Base-by-base conservation (phyloP, 371 early-diverging fungal genomes). In the Actinomucor elegans region DNA sequence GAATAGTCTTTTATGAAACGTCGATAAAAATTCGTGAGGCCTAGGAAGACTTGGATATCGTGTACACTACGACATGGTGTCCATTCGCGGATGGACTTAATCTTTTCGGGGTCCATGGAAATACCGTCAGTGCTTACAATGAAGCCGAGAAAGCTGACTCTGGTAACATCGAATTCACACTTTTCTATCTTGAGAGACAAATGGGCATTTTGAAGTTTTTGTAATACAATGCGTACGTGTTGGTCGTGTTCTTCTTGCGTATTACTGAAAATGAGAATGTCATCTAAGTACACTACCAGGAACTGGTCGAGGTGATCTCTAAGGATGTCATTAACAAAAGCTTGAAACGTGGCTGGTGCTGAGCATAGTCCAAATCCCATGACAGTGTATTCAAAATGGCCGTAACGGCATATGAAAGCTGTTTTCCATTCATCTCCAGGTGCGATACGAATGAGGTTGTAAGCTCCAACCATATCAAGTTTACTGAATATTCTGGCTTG, bases 361-460 rank as follows among this genome's bases (percentile, higher is more conserved):
- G 75, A 70, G 10, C 63, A 73, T 23, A 80, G 4, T 64, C 79
- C 80, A 49, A 83, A 80, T 1, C 79, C 73, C 62, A 86, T 69
- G 0, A 75, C 74, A 0, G 6, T 59, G 32, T 64, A 84, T 57
- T 81, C 61, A 34, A 51, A 83, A 11, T 64, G 69, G 1, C 76
- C 72, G 42, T 56, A 56, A 4, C 48, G 17, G 4, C 15, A 24
- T 5, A 17, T 15, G 35, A 56, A 56, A 26, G 49, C 42, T 15
- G 48, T 56, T 43, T 57, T 50, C 28, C 37, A 49, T 29, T 49
- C 48, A 2, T 50, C 45, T 5, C 50, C 55, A n/a, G 33, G 15
- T 2, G 48, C 31, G 2, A 75, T 51, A n/a, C 67, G 59, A 9
- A 77, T 14, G 2, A 51, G 63, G 46, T 78, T 46, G 42, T 77